Percentiles rank a stretch among this genome's conserved stretches.
Conservation (phyloP, 192 early-diverging fungal genomes). For the Backusella luteola region DNA sequence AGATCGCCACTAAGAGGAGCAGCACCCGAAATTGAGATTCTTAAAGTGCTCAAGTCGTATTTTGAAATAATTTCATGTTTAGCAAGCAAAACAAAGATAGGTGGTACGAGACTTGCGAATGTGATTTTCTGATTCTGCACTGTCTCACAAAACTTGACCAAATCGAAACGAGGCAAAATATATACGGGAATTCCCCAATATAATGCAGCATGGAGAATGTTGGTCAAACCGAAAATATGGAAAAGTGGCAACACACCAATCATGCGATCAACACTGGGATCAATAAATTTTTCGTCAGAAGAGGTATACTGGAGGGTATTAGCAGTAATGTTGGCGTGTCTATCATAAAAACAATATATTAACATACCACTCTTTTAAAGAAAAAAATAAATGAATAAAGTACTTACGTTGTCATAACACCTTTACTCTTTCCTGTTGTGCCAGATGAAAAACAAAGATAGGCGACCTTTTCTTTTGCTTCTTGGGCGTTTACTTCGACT, state of each 20-base stretch:
- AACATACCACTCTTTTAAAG: neutral
- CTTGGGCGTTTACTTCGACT: constrained; percentile 18
- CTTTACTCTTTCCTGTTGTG: constrained; percentile 32
- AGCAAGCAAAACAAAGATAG: constrained; percentile 64
- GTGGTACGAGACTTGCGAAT: constrained; percentile 78
- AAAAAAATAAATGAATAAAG: neutral
- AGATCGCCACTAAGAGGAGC: constrained; percentile 66
- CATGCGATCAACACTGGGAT: constrained; percentile 12
- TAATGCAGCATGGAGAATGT: constrained; percentile 13
- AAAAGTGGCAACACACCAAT: constrained; percentile 36
- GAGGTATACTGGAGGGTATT: constrained; percentile 24
- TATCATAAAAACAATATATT: neutral
- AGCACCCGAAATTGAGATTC: constrained; percentile 55
- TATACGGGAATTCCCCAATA: constrained; percentile 42
- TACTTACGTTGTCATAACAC: constrained; percentile 37
- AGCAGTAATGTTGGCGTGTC: constrained; percentile 33
- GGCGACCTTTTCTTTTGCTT: constrained; percentile 23
- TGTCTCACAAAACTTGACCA: constrained; percentile 58
- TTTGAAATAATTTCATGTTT: constrained; percentile 64
- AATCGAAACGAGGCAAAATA: constrained; percentile 63
- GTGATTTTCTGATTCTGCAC: constrained; percentile 72
- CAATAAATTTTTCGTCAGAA: neutral
- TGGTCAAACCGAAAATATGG: constrained; percentile 30
- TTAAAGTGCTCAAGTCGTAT: constrained; percentile 58
- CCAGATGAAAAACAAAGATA: constrained; percentile 31